These are phyloP conservation scores for Metschnikowia baotianmanensis DNA, from an alignment of 805 yeast genomes.

Conservation along the genomic window DNA sequence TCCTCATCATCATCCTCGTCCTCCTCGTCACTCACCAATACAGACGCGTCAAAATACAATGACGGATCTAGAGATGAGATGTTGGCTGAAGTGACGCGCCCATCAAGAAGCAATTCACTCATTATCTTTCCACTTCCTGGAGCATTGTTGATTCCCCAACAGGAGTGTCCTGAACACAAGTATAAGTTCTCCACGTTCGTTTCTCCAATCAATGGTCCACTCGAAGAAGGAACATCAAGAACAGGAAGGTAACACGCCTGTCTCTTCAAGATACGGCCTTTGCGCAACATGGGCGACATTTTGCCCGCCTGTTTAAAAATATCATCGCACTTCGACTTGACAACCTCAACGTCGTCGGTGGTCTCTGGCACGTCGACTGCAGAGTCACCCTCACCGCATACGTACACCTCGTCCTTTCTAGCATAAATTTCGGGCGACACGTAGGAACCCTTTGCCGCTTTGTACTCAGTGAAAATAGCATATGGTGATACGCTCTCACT, in stretches of 20 bases:
- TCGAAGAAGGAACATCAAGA: conserved; percentile 83
- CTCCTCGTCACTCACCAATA: conserved; percentile 32
- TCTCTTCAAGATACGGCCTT: conserved; percentile 72
- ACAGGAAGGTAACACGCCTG: conserved; percentile 98
- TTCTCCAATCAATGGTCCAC: conserved; percentile 93
- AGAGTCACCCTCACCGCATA: conserved; percentile 96
- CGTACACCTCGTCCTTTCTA: conserved; percentile 91
- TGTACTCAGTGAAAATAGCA: conserved; percentile 91
- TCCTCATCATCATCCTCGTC: conserved; percentile 8
- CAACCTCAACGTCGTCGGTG: conserved; percentile 89
- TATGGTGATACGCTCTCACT: conserved; percentile 78
- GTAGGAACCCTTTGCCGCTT: conserved; percentile 61
- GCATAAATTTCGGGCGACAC: conserved; percentile 95
- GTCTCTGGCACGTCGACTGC: conserved; percentile 89
- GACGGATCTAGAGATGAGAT: conserved; percentile 83
- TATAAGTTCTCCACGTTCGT: conserved; percentile 79
- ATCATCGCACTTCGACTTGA: conserved; percentile 83
- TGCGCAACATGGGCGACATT: conserved; percentile 63
- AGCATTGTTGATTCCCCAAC: conserved; percentile 99
- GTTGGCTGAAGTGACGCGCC: conserved; percentile 73
- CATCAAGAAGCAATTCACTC: conserved; percentile 85
- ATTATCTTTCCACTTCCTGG: conserved; percentile 95
- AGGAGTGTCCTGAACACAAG: conserved; percentile 91
- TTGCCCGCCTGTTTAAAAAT: conserved; percentile 78
- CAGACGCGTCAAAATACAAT: conserved; percentile 76